Conservation (phyloP, 116 monocot species). For the Dioscorea cayenensis region DNA sequence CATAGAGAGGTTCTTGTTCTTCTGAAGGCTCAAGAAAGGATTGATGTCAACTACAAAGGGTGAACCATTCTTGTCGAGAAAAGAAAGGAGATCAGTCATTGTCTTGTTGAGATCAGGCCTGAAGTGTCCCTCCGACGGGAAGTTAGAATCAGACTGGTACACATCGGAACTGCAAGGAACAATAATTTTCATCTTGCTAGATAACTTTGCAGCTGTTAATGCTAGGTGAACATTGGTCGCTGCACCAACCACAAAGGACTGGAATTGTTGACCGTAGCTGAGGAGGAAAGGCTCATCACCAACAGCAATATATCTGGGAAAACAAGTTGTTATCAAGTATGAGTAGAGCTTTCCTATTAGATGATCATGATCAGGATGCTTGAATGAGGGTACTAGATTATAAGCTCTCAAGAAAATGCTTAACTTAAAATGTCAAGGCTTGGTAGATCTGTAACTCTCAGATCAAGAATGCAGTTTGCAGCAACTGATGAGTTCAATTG, state of each 20-base stretch:
- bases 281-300: slow-evolving; percentile 88
- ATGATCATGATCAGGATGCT: neutral
- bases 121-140: slow-evolving; percentile 75
- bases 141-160: slow-evolving; percentile 31
- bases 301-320: slow-evolving; percentile 68
- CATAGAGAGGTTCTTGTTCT: slow-evolving; percentile 50
- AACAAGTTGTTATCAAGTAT: neutral
- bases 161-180: slow-evolving; percentile 76
- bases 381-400: neutral
- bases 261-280: slow-evolving; percentile 49
- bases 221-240: slow-evolving; percentile 67
- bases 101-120: slow-evolving; percentile 75
- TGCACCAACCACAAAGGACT: slow-evolving; percentile 63
- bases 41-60: slow-evolving; percentile 74
- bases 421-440: too few relatives aligned
- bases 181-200: slow-evolving; percentile 58
- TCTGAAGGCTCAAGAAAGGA: slow-evolving; percentile 50
- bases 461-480: too few relatives aligned
- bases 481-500: too few relatives aligned
- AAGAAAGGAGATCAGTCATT: slow-evolving; percentile 69
- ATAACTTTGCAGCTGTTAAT: slow-evolving; percentile 39
- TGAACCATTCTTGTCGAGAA: slow-evolving; percentile 60
- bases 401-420: neutral
- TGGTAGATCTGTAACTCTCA: too few relatives aligned
- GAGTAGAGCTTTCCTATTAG: neutral